Conservation (phyloP, 2,329 filamentous ascomycete genomes). For the Pseudodiploospora longispora region DNA sequence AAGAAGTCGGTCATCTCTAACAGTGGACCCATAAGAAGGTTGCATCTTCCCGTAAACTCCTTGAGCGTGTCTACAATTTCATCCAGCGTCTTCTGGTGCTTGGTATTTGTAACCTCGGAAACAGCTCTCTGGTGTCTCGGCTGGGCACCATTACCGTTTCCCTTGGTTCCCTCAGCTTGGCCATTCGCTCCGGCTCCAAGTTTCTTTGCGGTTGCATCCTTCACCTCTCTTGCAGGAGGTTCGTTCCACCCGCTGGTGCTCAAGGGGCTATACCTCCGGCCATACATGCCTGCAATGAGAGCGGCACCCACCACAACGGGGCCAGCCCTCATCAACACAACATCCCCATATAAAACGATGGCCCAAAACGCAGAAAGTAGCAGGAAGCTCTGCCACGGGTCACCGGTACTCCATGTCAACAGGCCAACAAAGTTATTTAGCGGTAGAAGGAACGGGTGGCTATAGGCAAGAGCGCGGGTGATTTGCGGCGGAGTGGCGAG, state of each 20-base stretch:
- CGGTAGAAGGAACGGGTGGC: constrained; percentile 85
- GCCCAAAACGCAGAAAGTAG: constrained; percentile 82
- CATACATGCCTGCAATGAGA: constrained; percentile 88
- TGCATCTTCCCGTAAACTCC: constrained; percentile 84
- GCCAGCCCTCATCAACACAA: constrained; percentile 70
- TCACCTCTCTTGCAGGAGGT: constrained; percentile 32
- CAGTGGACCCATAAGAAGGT: constrained; percentile 83
- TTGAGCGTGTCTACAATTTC: constrained; percentile 94
- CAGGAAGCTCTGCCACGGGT: constrained; percentile 96
- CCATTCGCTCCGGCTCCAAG: constrained; percentile 11
- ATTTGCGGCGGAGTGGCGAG: constrained; percentile 91
- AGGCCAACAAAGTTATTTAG: constrained; percentile 80
- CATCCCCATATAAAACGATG: constrained; percentile 75
- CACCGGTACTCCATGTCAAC: constrained; percentile 86
- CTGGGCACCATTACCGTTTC: constrained; percentile 18
- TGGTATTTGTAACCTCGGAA: constrained; percentile 56
- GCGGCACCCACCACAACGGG: constrained; percentile 72
- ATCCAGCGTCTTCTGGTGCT: constrained; percentile 88
- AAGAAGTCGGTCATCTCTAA: constrained; percentile 87
- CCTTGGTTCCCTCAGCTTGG: constrained; percentile 17
- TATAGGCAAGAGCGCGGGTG: constrained; percentile 88
- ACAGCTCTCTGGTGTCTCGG: constrained; percentile 34
- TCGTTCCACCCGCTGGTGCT: constrained; percentile 72
- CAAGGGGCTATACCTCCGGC: constrained; percentile 77
- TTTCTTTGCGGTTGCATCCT: constrained; percentile 16